Conservation (phyloP, 805 yeast species). For the Wickerhamiella australiensis region DNA sequence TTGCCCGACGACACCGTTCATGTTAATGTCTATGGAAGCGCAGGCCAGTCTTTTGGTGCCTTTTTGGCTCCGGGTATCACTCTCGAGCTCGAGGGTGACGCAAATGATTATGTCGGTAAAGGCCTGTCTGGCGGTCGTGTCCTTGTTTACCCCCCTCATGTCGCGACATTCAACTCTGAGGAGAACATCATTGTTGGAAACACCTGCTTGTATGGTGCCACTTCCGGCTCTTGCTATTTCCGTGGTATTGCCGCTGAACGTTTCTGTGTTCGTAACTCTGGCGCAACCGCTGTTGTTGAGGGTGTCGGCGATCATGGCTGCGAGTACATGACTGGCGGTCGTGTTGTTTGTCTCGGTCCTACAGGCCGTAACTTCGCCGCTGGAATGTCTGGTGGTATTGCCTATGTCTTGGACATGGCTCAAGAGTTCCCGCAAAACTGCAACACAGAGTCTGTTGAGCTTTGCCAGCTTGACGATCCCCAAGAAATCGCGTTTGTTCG, state of each 20-base stretch:
- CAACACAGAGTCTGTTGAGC: constrained; percentile 70
- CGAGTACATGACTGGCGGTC: constrained; percentile 99
- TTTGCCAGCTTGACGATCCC: constrained; percentile 67
- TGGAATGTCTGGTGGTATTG: constrained; percentile 99
- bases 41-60: constrained; percentile 98
- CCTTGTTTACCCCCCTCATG: constrained; percentile 82
- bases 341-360: constrained; percentile 82
- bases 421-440: constrained; percentile 77
- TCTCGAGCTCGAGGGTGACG: constrained; percentile 90
- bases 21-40: constrained; percentile 81
- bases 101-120: constrained; percentile 96
- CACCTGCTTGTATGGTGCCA: constrained; percentile 96
- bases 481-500: constrained; percentile 88
- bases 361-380: constrained; percentile 92
- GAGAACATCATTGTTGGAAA: constrained; percentile 95
- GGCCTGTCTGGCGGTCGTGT: constrained; percentile 93
- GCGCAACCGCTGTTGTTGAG: constrained; percentile 93
- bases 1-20: constrained; percentile 94
- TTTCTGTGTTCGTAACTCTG: constrained; percentile 96
- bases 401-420: constrained; percentile 89
- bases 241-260: constrained; percentile 98
- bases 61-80: constrained; percentile 94
- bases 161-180: constrained; percentile 76
- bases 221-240: constrained; percentile 85
- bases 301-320: constrained; percentile 98